Evolutionary conservation across 2,329 filamentous ascomycete species (phyloP).

Genomic region (Rosellinia necatrix): DNA sequence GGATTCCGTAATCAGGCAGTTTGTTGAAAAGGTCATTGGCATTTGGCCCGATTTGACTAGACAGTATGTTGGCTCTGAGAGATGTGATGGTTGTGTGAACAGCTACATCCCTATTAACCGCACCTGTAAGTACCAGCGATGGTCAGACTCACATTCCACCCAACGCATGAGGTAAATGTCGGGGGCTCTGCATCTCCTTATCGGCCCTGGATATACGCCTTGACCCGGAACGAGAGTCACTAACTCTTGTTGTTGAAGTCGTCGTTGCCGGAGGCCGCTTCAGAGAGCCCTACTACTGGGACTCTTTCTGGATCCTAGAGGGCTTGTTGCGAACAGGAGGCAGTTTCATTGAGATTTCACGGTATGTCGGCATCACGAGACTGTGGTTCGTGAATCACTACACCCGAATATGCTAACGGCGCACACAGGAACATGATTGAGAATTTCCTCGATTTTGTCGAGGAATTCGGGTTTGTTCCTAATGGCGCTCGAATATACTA

Average conservation of each 20-base stretch:
- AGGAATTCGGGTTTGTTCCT: conserved; percentile 67
- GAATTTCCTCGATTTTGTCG: conserved; percentile 71
- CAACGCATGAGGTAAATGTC: neutral
- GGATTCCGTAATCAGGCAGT: conserved; percentile 63
- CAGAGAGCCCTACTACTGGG: conserved; percentile 73
- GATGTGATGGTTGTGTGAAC: conserved; percentile 63
- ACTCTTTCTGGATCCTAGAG: conserved; percentile 71
- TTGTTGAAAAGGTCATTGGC: conserved; percentile 66
- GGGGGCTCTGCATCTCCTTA: neutral
- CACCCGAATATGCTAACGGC: conserved; percentile 1
- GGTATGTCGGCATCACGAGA: conserved; percentile 31
- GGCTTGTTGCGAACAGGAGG: conserved; percentile 68
- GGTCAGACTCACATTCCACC: neutral
- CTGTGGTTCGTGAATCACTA: neutral
- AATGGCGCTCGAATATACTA: conserved; percentile 72
- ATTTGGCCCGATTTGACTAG: conserved; percentile 73
- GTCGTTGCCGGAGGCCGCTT: conserved; percentile 75
- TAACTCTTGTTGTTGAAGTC: conserved; percentile 40
- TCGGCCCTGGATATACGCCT: neutral
- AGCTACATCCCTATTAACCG: conserved; percentile 70
- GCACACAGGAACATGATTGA: conserved; percentile 63
- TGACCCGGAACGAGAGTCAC: neutral
- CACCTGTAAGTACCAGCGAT: conserved; percentile 47
- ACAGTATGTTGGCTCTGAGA: conserved; percentile 55
- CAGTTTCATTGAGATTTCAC: conserved; percentile 64